Conservation (phyloP, 768 basidiomycete species). For the Trametes cubensis region DNA sequence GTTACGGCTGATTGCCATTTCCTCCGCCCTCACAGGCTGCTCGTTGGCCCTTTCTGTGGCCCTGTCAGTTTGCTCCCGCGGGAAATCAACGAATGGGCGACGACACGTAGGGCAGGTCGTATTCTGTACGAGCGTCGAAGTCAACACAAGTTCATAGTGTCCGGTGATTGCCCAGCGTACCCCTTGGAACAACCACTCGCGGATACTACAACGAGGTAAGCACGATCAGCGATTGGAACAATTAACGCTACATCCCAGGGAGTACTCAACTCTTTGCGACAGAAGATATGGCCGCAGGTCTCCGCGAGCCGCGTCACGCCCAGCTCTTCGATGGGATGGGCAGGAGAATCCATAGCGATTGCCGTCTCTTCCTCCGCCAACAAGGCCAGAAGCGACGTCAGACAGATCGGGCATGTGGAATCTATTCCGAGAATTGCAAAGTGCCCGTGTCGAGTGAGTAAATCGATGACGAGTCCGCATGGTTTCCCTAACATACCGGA, state of each 20-base stretch:
- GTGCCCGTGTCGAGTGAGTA: too few species aligned
- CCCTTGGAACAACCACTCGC: constrained; percentile 48
- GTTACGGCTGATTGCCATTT: too few species aligned
- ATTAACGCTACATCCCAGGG: background rate
- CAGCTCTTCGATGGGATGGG: constrained; percentile 65
- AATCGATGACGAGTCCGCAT: too few species aligned
- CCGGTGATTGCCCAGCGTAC: background rate
- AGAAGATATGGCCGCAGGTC: constrained; percentile 66
- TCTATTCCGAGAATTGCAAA: constrained; percentile 45
- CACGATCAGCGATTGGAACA: background rate
- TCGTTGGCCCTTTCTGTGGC: too few species aligned
- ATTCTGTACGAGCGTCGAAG: constrained; percentile 20
- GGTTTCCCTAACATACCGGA: constrained; percentile 15
- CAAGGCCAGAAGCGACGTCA: constrained; percentile 65
- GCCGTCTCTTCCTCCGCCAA: constrained; percentile 78
- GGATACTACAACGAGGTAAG: constrained; percentile 47
- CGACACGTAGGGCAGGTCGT: constrained; percentile 34
- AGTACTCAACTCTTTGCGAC: constrained; percentile 70
- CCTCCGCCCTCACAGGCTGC: too few species aligned
- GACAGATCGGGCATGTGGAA: constrained; percentile 74
- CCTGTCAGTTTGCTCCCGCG: background rate
- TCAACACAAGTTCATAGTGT: background rate
- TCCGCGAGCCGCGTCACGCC: constrained; percentile 64
- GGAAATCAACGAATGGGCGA: constrained; percentile 22
- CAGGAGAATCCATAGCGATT: constrained; percentile 76